Evolutionary conservation across 768 basidiomycete genomes (phyloP).

Genomic region (Lyophyllum decastes): DNA sequence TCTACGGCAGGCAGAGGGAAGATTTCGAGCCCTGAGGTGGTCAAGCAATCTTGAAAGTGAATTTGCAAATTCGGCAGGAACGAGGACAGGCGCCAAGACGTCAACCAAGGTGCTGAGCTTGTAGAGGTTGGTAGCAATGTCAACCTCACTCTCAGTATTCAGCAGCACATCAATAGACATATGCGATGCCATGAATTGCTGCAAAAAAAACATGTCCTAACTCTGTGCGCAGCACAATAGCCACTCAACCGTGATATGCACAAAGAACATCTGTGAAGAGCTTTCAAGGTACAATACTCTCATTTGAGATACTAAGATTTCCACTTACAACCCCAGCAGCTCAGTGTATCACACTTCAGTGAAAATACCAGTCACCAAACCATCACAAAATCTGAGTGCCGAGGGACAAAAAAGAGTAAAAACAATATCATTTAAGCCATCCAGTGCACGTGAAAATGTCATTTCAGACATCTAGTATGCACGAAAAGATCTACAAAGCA

Average conservation of each 20-base stretch:
- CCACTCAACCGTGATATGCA: neutral
- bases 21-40: neutral
- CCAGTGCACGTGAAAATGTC: neutral
- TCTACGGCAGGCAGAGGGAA: neutral
- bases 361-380: neutral
- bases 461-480: too few relatives aligned
- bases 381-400: too few relatives aligned
- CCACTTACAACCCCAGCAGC: neutral
- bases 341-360: neutral
- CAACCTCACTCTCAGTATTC: neutral
- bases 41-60: neutral
- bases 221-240: neutral
- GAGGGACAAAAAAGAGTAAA: neutral
- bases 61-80: neutral
- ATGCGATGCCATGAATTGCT: neutral
- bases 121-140: neutral
- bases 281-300: neutral
- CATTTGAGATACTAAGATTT: neutral
- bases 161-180: neutral
- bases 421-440: neutral
- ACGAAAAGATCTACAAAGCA: neutral
- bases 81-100: neutral
- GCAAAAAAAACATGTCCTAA: neutral
- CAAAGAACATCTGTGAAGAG: neutral
- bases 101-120: neutral